These are phyloP conservation scores for Chaetoceros tenuissimus DNA, from an alignment of 108 stramenopile species.

Conservation along the genomic window DNA sequence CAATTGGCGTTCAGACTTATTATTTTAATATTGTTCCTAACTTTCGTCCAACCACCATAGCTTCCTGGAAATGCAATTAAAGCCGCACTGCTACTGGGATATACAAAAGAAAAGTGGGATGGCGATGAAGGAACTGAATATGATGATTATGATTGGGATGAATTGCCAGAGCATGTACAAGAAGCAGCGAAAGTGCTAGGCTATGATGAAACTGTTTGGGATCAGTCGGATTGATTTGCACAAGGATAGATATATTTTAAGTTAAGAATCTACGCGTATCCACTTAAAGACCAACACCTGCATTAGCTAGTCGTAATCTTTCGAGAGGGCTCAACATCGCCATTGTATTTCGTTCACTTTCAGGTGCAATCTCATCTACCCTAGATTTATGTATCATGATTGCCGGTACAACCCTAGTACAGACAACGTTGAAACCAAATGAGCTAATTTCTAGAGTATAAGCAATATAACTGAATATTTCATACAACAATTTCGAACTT, in stretches of 20 bases:
- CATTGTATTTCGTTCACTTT: too few species aligned
- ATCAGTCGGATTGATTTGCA: too few species aligned
- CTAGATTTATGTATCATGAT: slow-evolving; percentile 68
- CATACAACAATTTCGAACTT: too few species aligned
- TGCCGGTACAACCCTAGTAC: slow-evolving; percentile 77
- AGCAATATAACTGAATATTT: too few species aligned
- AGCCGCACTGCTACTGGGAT: slow-evolving; percentile 1
- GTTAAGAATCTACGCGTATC: too few species aligned
- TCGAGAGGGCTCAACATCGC: too few species aligned
- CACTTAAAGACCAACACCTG: too few species aligned
- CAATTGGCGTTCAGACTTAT: too few species aligned
- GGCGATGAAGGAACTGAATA: slow-evolving; percentile 2
- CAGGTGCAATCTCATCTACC: slow-evolving; percentile 44
- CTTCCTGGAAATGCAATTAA: background rate
- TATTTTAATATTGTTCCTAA: background rate
- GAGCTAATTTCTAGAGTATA: too few species aligned
- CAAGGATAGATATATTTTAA: too few species aligned
- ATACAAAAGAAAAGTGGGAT: slow-evolving; percentile 1
- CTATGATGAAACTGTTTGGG: slow-evolving; percentile 18
- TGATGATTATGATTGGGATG: slow-evolving; percentile 25
- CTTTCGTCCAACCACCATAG: background rate
- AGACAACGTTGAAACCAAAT: too few species aligned
- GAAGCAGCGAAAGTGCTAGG: slow-evolving; percentile 21
- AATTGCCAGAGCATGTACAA: slow-evolving; percentile 15
- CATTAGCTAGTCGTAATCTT: too few species aligned